Conservation (phyloP, 2,329 filamentous ascomycete genomes). For the Microcyclospora tardicrescens region DNA sequence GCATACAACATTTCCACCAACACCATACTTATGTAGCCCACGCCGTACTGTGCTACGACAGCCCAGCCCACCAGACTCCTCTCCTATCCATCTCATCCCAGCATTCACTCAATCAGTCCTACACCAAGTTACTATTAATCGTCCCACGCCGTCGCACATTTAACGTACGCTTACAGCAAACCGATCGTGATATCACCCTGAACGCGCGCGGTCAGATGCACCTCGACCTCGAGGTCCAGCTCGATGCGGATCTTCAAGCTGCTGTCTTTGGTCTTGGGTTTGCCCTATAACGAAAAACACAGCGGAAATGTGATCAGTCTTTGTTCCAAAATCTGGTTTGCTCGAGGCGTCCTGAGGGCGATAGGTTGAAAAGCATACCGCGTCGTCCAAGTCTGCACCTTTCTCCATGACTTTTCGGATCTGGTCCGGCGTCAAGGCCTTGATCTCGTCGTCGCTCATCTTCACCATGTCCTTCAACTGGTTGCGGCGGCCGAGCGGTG, state of each 20-base stretch:
- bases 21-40: no score
- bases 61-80: no score
- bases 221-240: constrained; percentile 19
- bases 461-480: constrained; percentile 6
- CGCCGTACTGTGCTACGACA: no score
- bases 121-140: neutral
- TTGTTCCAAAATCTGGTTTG: no score
- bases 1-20: no score
- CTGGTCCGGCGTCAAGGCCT: constrained; percentile 4
- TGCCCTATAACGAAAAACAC: no score
- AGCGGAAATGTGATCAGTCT: no score
- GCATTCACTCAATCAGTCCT: neutral
- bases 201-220: constrained; percentile 17
- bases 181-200: constrained; percentile 20
- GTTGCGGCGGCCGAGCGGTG: constrained; percentile 3
- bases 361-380: neutral
- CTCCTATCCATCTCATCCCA: constrained; percentile 1
- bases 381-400: neutral
- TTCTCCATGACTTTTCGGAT: constrained; percentile 2
- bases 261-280: constrained; percentile 11
- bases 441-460: constrained; percentile 7
- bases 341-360: no score
- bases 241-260: constrained; percentile 18
- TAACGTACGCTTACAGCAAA: constrained; percentile 11
- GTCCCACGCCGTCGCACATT: neutral